These are phyloP conservation scores for Sporothrix curviconia DNA, from an alignment of 2,329 filamentous ascomycete species.

Conservation along the genomic window DNA sequence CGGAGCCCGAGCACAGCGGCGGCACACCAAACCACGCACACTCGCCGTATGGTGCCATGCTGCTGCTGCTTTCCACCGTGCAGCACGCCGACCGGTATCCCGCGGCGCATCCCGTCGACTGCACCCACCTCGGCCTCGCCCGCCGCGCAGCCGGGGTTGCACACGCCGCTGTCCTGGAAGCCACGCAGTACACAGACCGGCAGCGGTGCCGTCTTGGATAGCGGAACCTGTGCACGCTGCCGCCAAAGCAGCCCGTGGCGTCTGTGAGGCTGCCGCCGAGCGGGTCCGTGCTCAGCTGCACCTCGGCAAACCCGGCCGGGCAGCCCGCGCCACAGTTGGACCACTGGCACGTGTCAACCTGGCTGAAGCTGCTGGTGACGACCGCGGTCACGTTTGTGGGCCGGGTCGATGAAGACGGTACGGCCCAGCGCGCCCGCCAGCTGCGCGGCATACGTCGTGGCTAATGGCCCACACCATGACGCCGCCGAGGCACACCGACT, in stretches of 20 bases:
- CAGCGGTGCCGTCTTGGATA: neutral
- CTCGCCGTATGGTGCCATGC: neutral
- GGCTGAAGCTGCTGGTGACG: neutral
- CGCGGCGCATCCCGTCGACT: neutral
- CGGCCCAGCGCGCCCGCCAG: neutral
- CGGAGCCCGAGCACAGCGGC: neutral
- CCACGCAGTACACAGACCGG: neutral
- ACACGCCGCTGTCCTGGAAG: neutral
- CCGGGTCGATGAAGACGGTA: neutral
- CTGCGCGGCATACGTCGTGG: neutral
- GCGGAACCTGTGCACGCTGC: neutral
- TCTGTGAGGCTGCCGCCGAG: neutral
- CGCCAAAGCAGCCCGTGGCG: neutral
- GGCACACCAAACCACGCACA: neutral
- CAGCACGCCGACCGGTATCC: neutral
- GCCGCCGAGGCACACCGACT: slow-evolving; percentile 24
- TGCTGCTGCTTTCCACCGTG: neutral
- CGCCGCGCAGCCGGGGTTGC: neutral
- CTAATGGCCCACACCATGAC: slow-evolving; percentile 18
- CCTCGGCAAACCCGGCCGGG: neutral
- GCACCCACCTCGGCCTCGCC: neutral
- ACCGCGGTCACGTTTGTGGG: neutral
- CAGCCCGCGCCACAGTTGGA: neutral
- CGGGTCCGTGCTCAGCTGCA: neutral
- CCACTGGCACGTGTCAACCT: neutral